phyloP scores from a whole-genome alignment of 139 green algal genomes.

The Tetraselmis striata region DNA sequence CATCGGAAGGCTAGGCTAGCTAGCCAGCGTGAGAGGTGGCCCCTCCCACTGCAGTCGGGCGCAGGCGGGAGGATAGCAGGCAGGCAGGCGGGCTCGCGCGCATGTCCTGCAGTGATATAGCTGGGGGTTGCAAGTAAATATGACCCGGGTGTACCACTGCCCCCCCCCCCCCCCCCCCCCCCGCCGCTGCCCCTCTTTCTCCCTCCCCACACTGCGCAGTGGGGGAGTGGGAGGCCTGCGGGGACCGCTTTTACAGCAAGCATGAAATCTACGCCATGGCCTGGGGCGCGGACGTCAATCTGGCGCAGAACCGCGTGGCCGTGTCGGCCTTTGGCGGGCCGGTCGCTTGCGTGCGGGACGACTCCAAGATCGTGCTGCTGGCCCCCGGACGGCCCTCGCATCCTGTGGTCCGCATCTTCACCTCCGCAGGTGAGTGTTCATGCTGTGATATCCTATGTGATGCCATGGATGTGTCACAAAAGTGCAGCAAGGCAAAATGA shows the following conservation, averaged over 20 bases:
- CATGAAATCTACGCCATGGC: constrained; percentile 59
- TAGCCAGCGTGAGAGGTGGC: too few species aligned
- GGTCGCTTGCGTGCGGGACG: constrained; percentile 73
- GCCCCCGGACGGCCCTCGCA: constrained; percentile 10
- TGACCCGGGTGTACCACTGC: too few species aligned
- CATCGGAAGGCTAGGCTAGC: too few species aligned
- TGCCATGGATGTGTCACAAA: neutral
- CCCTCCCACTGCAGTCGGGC: too few species aligned
- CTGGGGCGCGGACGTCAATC: constrained; percentile 46
- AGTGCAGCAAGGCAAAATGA: neutral
- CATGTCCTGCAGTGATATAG: too few species aligned
- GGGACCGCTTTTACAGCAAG: constrained; percentile 50
- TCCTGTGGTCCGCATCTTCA: constrained; percentile 63
- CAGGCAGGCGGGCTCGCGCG: too few species aligned
- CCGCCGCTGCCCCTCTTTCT: too few species aligned
- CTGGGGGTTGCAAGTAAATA: too few species aligned
- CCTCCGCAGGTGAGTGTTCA: constrained; percentile 43
- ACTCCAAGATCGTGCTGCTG: constrained; percentile 66
- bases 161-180: too few species aligned
- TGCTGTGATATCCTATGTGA: neutral
- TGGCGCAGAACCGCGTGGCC: constrained; percentile 30
- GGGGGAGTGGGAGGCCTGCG: constrained; percentile 58
- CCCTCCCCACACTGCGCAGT: too few species aligned
- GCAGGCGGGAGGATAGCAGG: too few species aligned
- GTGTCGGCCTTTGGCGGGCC: constrained; percentile 63